Base-by-base conservation (phyloP, 495 filamentous ascomycete species). In the Neurospora intermedia region DNA sequence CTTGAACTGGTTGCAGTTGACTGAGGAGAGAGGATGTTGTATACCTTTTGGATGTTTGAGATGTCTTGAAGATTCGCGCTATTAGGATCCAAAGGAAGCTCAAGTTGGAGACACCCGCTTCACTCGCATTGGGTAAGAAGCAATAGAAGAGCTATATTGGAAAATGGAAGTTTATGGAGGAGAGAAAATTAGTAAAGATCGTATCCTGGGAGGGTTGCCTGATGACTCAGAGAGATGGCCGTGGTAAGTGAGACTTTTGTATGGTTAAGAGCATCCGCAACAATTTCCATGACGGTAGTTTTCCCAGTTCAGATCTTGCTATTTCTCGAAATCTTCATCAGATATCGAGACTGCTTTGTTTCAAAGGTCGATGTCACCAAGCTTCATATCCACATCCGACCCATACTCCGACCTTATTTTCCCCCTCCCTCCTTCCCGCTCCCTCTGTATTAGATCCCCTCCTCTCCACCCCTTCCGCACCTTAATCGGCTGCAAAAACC, bases 401-500 rank as follows among this genome's bases (percentile, higher is more conserved):
- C 27, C 54, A 35, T 16, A 15, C 6, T 15, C 54, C 6, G 18
- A 9, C 54, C 54, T 9, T 35, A 6, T 59, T 16, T 27, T 27
- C 54, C 23, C 54, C 70, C 6, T 35, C 7, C 45, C 31, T 6
- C 45, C 13, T n/a, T 41, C 18, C 1, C 43, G 59, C 16, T 45
- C n/a, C 10, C 73, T 69, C 9, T 45, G 13, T 42, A 35, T 20
- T n/a, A n/a, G 42, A 54, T 77, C 78, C 18, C 43, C 70, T 11
- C 73, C 76, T 9, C 76, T 69, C 83, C 82, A 83, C 1, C 82
- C 82, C 6, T 43, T 75, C 31, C 78, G 73, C 10, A 79, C 70
- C 73, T 77, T 79, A 62, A 87, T 83, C 20, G 81, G 80, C 74
- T 77, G 69, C 74, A 88, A 54, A 72, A 87, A 89, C 41, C 86